Conservation (phyloP, 1,284 basidiomycete species). For the Porodaedalea pini region DNA sequence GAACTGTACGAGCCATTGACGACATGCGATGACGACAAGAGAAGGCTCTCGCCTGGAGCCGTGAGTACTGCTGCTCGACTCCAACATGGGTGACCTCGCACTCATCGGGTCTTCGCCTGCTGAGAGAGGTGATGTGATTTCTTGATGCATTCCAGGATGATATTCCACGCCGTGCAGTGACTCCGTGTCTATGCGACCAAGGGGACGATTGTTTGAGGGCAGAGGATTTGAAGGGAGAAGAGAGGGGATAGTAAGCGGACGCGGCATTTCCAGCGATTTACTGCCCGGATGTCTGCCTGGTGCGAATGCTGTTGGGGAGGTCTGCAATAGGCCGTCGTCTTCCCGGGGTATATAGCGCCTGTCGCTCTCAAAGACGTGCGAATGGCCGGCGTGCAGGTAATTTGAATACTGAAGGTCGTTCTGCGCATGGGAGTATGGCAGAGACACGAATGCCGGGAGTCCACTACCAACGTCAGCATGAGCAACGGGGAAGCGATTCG, state of each 20-base stretch:
- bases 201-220: slow-evolving; percentile 2
- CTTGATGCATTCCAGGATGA: slow-evolving; percentile 6
- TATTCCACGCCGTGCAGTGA: background rate
- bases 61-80: slow-evolving; percentile 22
- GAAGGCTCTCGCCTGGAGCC: slow-evolving; percentile 54
- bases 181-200: slow-evolving; percentile 6
- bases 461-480: slow-evolving; percentile 19
- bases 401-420: background rate
- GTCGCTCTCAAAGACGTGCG: slow-evolving; percentile 16
- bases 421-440: slow-evolving; percentile 1
- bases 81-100: slow-evolving; percentile 4
- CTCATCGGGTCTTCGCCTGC: slow-evolving; percentile 28
- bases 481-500: slow-evolving; percentile 41
- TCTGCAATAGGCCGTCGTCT: background rate
- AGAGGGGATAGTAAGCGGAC: slow-evolving; percentile 18
- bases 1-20: slow-evolving; percentile 48
- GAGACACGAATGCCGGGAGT: background rate
- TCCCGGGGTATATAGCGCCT: slow-evolving; percentile 13
- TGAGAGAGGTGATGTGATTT: slow-evolving; percentile 13
- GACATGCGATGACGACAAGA: slow-evolving; percentile 65
- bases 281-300: slow-evolving; percentile 6
- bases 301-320: background rate
- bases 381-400: background rate
- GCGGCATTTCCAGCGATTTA: slow-evolving; percentile 14
- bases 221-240: slow-evolving; percentile 13